Evolutionary conservation across 768 basidiomycete genomes (phyloP).

Genomic region (Tulasnella sp.): DNA sequence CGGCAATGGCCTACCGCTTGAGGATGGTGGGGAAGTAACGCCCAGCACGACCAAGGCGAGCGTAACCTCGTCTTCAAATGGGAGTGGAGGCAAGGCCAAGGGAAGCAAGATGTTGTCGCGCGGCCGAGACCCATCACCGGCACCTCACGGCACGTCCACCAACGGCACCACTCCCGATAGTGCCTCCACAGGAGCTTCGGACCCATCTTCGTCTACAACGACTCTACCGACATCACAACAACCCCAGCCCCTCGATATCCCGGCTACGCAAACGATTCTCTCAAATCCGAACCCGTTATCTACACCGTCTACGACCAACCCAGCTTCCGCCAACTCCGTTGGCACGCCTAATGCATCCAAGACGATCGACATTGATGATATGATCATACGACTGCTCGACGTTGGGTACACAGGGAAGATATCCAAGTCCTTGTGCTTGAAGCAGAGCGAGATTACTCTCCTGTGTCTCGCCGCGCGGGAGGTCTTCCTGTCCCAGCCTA

Average conservation of each 20-base stretch:
- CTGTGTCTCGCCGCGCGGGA: slow-evolving; percentile 94
- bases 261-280: slow-evolving; percentile 75
- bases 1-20: background rate
- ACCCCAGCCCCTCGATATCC: slow-evolving; percentile 57
- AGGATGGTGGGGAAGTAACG: background rate
- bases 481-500: slow-evolving; percentile 92
- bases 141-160: background rate
- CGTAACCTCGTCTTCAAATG: slow-evolving; percentile 6
- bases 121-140: background rate
- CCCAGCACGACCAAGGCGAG: background rate
- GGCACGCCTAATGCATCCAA: slow-evolving; percentile 31
- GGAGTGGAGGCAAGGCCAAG: background rate
- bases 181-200: background rate
- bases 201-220: slow-evolving; percentile 18
- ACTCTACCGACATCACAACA: slow-evolving; percentile 12
- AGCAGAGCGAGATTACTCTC: slow-evolving; percentile 90
- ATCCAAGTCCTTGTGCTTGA: slow-evolving; percentile 87
- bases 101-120: background rate
- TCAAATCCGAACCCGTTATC: slow-evolving; percentile 49
- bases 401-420: slow-evolving; percentile 98
- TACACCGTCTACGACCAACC: slow-evolving; percentile 8
- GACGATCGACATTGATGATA: slow-evolving; percentile 90
- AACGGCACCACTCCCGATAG: background rate
- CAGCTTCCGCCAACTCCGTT: slow-evolving; percentile 28
- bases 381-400: slow-evolving; percentile 92